Conservation (phyloP, 1,284 basidiomycete species). For the Tilletia setariae region DNA sequence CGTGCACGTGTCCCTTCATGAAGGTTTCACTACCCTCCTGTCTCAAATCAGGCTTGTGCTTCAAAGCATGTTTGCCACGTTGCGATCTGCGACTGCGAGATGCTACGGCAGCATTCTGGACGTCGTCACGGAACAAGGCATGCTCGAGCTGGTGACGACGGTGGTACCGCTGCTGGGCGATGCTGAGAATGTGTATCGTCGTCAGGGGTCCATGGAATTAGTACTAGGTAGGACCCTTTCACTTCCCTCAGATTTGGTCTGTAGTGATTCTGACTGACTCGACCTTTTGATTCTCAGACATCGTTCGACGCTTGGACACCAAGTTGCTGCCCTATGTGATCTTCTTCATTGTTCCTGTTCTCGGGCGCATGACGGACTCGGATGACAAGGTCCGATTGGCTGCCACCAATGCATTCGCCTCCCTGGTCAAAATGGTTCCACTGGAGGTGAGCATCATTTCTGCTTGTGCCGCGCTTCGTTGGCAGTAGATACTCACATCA, state of each 20-base stretch:
- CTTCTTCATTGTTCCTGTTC: constrained; percentile 91
- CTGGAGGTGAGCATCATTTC: constrained; percentile 63
- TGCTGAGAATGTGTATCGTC: constrained; percentile 69
- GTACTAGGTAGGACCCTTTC: neutral
- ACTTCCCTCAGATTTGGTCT: neutral
- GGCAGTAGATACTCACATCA: neutral
- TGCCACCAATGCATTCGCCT: constrained; percentile 93
- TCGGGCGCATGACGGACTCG: constrained; percentile 94
- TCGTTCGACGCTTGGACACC: constrained; percentile 86
- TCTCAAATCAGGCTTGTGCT: constrained; percentile 73
- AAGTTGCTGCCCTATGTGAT: constrained; percentile 95
- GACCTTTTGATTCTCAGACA: constrained; percentile 66
- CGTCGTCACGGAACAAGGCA: constrained; percentile 76
- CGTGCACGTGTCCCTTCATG: constrained; percentile 70
- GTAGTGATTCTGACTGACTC: neutral
- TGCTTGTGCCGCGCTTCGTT: neutral
- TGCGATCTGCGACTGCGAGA: constrained; percentile 79
- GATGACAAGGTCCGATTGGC: constrained; percentile 87
- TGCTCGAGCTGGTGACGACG: constrained; percentile 81
- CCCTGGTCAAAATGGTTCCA: constrained; percentile 98
- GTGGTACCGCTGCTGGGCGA: constrained; percentile 84
- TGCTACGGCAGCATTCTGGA: constrained; percentile 84
- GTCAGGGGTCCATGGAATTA: constrained; percentile 82
- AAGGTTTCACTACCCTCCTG: constrained; percentile 69
- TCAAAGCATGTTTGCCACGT: constrained; percentile 79